Conservation (phyloP, 129 eudicot genomes). For the Arctium minus region DNA sequence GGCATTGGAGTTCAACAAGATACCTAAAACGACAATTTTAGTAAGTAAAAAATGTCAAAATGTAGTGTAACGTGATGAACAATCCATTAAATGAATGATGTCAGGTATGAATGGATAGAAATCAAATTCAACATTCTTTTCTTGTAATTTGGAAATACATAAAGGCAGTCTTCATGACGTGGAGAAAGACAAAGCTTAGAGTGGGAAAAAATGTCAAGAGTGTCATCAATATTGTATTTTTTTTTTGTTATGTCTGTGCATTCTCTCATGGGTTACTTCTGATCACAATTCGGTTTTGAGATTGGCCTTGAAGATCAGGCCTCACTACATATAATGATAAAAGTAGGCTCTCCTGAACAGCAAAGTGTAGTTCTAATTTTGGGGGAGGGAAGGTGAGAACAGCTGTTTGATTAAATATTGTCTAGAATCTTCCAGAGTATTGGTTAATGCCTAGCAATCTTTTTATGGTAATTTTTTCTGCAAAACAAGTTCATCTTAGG, state of each 20-base stretch:
- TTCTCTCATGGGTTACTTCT: neutral
- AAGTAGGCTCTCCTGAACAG: neutral
- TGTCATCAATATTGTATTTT: conserved; percentile 3
- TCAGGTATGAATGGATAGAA: conserved; percentile 5
- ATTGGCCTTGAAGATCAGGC: conserved; percentile 4
- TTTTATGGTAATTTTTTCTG: conserved; percentile 4
- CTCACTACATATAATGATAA: neutral
- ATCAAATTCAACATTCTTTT: conserved; percentile 15
- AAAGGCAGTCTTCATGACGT: conserved; percentile 3
- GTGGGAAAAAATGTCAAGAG: neutral
- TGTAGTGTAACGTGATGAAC: conserved; percentile 1
- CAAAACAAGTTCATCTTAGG: neutral
- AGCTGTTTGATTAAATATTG: neutral
- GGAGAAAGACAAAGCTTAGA: neutral
- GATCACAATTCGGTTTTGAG: neutral
- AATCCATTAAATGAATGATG: conserved; percentile 12
- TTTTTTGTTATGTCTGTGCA: conserved; percentile 8
- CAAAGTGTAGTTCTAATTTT: neutral
- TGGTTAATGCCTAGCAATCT: neutral
- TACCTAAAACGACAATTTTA: neutral
- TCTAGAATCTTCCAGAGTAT: neutral
- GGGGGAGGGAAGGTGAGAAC: conserved; percentile 11
- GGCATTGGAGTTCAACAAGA: neutral
- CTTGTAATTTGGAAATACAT: conserved; percentile 2
- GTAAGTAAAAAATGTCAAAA: neutral